Conservation (phyloP, 2,329 filamentous ascomycete genomes). For the Colletotrichum melonis region DNA sequence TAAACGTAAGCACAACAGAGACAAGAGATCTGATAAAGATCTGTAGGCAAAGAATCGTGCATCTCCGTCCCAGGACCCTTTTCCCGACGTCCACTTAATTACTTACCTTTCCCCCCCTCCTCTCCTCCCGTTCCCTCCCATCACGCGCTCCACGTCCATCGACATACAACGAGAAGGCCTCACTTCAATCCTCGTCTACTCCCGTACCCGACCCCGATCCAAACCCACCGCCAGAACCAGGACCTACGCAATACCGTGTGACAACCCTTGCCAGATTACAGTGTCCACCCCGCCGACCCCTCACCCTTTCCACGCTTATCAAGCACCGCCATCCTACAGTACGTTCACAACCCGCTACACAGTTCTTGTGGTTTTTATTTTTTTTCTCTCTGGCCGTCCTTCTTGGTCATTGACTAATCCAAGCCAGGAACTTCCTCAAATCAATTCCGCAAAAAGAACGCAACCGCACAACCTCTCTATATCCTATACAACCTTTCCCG, state of each 20-base stretch:
- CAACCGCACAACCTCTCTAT: background rate
- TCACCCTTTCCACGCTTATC: conserved; percentile 32
- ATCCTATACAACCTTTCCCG: background rate
- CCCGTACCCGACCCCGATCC: background rate
- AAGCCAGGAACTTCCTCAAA: conserved; percentile 6
- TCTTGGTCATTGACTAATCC: conserved; percentile 32
- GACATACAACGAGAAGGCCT: background rate
- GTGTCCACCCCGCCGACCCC: conserved; percentile 35
- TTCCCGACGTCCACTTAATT: background rate
- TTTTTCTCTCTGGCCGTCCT: background rate
- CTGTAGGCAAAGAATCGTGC: conserved; percentile 9
- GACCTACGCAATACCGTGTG: conserved; percentile 25
- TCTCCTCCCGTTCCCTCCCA: no score
- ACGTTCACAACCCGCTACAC: conserved; percentile 9
- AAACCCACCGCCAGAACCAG: background rate
- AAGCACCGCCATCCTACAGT: conserved; percentile 27
- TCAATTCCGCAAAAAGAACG: conserved; percentile 11
- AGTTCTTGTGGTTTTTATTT: conserved; percentile 14
- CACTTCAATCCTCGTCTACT: background rate
- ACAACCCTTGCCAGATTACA: conserved; percentile 9
- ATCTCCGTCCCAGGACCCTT: conserved; percentile 11
- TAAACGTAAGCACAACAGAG: conserved; percentile 19
- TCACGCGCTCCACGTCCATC: background rate
- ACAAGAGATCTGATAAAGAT: conserved; percentile 19
- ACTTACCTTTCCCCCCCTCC: background rate